Base-by-base conservation (phyloP, 257 asterid genomes). In the Nicotiana undulata region DNA sequence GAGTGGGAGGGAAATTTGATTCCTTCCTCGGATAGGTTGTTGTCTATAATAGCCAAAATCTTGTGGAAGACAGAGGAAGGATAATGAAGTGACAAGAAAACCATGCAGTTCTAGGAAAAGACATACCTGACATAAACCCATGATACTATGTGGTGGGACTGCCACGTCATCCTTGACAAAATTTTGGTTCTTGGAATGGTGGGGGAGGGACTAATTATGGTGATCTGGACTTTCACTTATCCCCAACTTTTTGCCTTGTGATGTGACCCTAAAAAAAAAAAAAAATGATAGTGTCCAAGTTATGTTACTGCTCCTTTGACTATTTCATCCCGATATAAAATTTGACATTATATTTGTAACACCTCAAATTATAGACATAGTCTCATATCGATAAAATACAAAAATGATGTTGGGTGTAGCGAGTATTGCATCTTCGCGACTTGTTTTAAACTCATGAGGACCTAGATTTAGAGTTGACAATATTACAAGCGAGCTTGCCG, bases 81-180 rank as follows among this genome's bases (percentile, higher is more conserved):
- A 37, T 55, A 37, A 49, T 5, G 10, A 63, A 75, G 66, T 46
- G 24, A 63, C 32, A 24, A 63, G 49, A 26, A 49, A 37, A 56
- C 65, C 67, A 79, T 79, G 86, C 58, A 58, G 20, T 15, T 9
- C 22, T 72, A 3, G 60, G 46, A 37, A 68, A 59, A 68, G 79
- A 72, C 83, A 77, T 64, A 76, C 37, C 72, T 81, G 77, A 81
- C 86, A 83, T 81, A 84, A 77, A 78, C 53, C 24, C 24, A 7
- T 0, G 66, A 1, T 22, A 80, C 77, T 5, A 44, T 8, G 53
- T 72, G 63, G 46, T 66, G 51, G 79, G 40, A 28, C 6, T 28
- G 82, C 55, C 53, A 64, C 82, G 77, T 79, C 82, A 64, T 64
- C 60, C 34, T 63, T 49, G 61, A 49, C 32, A 63, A 60, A 59